Conservation (phyloP, 2,329 filamentous ascomycete species). For the Cucurbitaria berberidis region DNA sequence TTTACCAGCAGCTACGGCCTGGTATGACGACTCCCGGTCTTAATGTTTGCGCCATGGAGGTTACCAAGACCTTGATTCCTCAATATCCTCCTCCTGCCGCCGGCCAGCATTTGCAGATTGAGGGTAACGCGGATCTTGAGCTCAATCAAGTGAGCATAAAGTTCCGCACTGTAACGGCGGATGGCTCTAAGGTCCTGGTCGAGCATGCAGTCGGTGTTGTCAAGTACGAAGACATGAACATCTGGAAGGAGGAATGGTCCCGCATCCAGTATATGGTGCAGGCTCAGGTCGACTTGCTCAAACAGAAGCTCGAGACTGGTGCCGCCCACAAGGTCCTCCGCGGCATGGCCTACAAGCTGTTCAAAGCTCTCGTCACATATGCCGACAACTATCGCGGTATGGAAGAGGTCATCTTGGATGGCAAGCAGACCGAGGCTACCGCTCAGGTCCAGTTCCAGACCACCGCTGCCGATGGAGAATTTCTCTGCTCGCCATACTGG, state of each 20-base stretch:
- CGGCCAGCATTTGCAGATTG: slow-evolving; percentile 67
- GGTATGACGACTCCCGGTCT: slow-evolving; percentile 62
- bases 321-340: slow-evolving; percentile 75
- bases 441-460: slow-evolving; percentile 62
- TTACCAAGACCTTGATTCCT: slow-evolving; percentile 72
- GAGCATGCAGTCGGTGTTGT: slow-evolving; percentile 70
- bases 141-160: slow-evolving; percentile 61
- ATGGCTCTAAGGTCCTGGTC: slow-evolving; percentile 61
- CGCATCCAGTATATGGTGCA: slow-evolving; percentile 67
- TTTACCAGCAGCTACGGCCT: slow-evolving; percentile 68
- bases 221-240: slow-evolving; percentile 64
- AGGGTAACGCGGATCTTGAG: slow-evolving; percentile 65
- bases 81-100: slow-evolving; percentile 55
- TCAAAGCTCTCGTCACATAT: slow-evolving; percentile 64
- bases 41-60: slow-evolving; percentile 71
- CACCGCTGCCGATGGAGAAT: slow-evolving; percentile 60
- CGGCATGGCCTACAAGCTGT: slow-evolving; percentile 79
- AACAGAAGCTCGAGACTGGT: slow-evolving; percentile 68
- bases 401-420: slow-evolving; percentile 64
- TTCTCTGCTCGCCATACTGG: slow-evolving; percentile 65
- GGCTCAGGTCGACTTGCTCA: slow-evolving; percentile 67
- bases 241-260: slow-evolving; percentile 70
- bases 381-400: slow-evolving; percentile 64
- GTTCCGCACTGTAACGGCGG: slow-evolving; percentile 64
- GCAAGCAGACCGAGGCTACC: slow-evolving; percentile 62